Evolutionary conservation across 2,329 filamentous ascomycete genomes (phyloP).

Genomic region (Nigrospora osmanthi): DNA sequence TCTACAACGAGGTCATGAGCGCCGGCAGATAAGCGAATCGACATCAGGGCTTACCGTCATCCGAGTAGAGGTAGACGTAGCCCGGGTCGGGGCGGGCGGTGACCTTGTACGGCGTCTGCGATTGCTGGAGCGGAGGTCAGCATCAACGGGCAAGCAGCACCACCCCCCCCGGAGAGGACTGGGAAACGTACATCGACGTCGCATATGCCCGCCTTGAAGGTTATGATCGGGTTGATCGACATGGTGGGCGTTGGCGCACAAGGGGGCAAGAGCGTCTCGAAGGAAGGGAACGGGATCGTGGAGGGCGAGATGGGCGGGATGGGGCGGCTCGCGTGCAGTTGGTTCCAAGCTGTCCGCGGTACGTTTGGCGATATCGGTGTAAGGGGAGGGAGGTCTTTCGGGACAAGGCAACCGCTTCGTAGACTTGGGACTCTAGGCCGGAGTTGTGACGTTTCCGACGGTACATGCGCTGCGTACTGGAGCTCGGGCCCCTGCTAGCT

Average conservation of each 20-base stretch:
- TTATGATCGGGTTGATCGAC: slow-evolving; percentile 81
- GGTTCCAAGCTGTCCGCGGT: too few species aligned
- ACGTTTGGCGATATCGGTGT: too few species aligned
- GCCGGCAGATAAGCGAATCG: background rate
- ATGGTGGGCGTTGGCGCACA: slow-evolving; percentile 37
- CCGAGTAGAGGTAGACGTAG: slow-evolving; percentile 86
- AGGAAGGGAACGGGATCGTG: too few species aligned
- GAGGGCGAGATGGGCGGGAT: too few species aligned
- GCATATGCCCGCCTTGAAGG: slow-evolving; percentile 92
- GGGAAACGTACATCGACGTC: slow-evolving; percentile 63
- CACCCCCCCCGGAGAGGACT: background rate
- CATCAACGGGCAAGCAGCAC: background rate
- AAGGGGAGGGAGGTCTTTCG: too few species aligned
- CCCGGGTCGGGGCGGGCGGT: slow-evolving; percentile 66
- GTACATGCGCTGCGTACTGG: too few species aligned
- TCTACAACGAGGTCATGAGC: slow-evolving; percentile 39
- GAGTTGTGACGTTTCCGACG: too few species aligned
- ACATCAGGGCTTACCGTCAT: slow-evolving; percentile 61
- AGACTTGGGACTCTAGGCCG: too few species aligned
- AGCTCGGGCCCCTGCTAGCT: too few species aligned
- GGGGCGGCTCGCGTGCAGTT: too few species aligned
- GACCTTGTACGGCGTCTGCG: slow-evolving; percentile 56
- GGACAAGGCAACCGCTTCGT: too few species aligned
- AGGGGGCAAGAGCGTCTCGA: too few species aligned
- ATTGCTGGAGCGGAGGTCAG: slow-evolving; percentile 14